Percentiles rank a stretch among this genome's conserved stretches.
Evolutionary conservation across 2,329 filamentous ascomycete genomes (phyloP).

Genomic region (Talaromyces piceae): DNA sequence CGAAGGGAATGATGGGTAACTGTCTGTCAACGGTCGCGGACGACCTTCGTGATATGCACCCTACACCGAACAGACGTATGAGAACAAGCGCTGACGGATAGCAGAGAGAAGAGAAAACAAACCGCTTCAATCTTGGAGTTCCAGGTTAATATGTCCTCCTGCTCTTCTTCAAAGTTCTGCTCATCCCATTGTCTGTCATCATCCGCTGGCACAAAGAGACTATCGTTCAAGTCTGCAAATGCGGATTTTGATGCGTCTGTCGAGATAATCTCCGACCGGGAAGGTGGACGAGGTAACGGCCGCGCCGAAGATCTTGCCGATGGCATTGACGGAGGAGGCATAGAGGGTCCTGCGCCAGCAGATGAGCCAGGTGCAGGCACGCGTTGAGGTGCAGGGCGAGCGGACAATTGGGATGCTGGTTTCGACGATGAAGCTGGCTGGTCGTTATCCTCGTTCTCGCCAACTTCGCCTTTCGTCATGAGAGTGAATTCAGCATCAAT

Average conservation of each 20-base stretch:
- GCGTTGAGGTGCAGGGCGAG: slow-evolving; percentile 30
- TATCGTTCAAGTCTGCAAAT: slow-evolving; percentile 47
- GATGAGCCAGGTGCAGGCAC: too few species aligned
- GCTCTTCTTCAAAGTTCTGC: slow-evolving; percentile 43
- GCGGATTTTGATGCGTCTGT: slow-evolving; percentile 22
- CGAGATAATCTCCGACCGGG: slow-evolving; percentile 15
- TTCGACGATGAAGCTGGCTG: slow-evolving; percentile 30
- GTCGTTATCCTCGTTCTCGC: slow-evolving; percentile 21
- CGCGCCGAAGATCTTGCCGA: slow-evolving; percentile 28
- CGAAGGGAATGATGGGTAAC: slow-evolving; percentile 4
- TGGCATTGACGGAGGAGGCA: slow-evolving; percentile 22
- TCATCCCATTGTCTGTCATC: slow-evolving; percentile 57
- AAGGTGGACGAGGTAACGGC: slow-evolving; percentile 17
- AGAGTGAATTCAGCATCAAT: slow-evolving; percentile 43
- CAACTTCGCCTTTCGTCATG: slow-evolving; percentile 56
- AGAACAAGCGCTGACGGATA: background rate
- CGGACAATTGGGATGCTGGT: slow-evolving; percentile 33
- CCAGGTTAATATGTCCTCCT: slow-evolving; percentile 56
- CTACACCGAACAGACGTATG: slow-evolving; percentile 1
- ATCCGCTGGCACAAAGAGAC: slow-evolving; percentile 55
- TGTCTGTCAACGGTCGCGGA: slow-evolving; percentile 6
- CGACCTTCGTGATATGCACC: slow-evolving; percentile 12
- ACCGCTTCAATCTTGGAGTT: slow-evolving; percentile 49
- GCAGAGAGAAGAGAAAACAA: slow-evolving; percentile 14
- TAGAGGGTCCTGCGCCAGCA: slow-evolving; percentile 6